A percentile compares a stretch with the other conserved stretches of the same genome.
Conservation (phyloP, 306 rosid genomes). For the Alnus glutinosa region DNA sequence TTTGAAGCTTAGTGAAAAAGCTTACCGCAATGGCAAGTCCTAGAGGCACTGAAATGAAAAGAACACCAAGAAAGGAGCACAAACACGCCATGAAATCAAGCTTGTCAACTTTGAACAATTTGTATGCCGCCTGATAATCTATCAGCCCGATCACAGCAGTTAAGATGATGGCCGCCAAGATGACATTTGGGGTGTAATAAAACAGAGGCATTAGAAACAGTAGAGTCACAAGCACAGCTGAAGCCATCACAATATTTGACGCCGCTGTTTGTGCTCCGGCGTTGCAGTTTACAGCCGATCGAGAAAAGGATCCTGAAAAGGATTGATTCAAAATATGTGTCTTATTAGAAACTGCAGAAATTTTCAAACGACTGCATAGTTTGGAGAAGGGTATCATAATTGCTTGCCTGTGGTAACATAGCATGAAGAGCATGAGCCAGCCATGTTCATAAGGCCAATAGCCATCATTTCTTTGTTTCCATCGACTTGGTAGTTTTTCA, state of each 20-base stretch:
- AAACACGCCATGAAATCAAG: constrained; percentile 88
- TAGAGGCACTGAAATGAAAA: constrained; percentile 86
- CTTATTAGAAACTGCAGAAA: background rate
- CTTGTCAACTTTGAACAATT: constrained; percentile 92
- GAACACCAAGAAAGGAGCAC: constrained; percentile 88
- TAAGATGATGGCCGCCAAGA: constrained; percentile 87
- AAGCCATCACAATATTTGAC: constrained; percentile 83
- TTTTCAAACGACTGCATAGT: background rate
- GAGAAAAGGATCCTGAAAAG: constrained; percentile 86
- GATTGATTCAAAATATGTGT: constrained; percentile 13
- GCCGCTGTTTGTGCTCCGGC: constrained; percentile 89
- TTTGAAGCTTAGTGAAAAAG: constrained; percentile 6
- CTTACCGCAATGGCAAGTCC: constrained; percentile 95
- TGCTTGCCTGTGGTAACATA: constrained; percentile 89
- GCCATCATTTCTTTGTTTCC: constrained; percentile 99
- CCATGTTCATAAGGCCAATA: constrained; percentile 92
- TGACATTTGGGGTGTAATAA: constrained; percentile 83
- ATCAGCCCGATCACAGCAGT: constrained; percentile 90
- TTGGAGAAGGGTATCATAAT: constrained; percentile 16
- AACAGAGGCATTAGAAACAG: constrained; percentile 94
- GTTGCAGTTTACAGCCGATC: constrained; percentile 92
- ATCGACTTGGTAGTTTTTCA: constrained; percentile 93
- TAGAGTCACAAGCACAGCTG: constrained; percentile 92
- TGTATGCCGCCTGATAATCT: constrained; percentile 68
- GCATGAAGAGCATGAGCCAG: constrained; percentile 92